Evolutionary conservation across 371 early-diverging fungal genomes (phyloP).

Genomic region (Rhizopus stolonifer): DNA sequence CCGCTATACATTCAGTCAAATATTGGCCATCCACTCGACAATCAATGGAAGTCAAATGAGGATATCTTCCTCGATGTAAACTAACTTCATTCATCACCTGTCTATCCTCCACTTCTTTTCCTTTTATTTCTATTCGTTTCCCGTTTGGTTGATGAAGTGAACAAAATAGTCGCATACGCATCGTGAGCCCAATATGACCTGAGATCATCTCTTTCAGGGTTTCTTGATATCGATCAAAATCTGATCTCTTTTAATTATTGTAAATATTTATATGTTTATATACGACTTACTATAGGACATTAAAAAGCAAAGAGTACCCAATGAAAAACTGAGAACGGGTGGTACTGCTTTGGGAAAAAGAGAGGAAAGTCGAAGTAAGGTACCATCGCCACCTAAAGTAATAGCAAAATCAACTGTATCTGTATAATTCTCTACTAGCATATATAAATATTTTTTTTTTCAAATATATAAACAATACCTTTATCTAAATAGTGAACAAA

Average conservation of each 20-base stretch:
- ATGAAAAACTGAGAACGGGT: constrained; percentile 88
- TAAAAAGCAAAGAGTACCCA: constrained; percentile 92
- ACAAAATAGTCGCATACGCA: constrained; percentile 77
- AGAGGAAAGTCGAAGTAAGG: constrained; percentile 87
- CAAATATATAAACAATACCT: constrained; percentile 39
- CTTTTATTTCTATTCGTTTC: constrained; percentile 42
- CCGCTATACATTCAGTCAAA: constrained; percentile 82
- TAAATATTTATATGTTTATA: neutral
- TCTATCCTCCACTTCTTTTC: constrained; percentile 48
- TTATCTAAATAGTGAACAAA: constrained; percentile 58
- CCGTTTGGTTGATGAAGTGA: constrained; percentile 61
- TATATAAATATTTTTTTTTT: neutral
- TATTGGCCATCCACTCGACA: constrained; percentile 78
- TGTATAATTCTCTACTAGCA: constrained; percentile 44
- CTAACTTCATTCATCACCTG: constrained; percentile 88
- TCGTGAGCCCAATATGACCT: constrained; percentile 57
- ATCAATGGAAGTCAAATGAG: constrained; percentile 78
- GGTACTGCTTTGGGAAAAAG: constrained; percentile 81
- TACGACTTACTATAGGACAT: constrained; percentile 69
- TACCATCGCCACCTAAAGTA: constrained; percentile 96
- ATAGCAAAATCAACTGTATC: constrained; percentile 82
- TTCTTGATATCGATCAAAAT: constrained; percentile 57
- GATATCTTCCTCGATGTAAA: constrained; percentile 84
- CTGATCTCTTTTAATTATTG: constrained; percentile 25
- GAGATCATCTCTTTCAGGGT: constrained; percentile 66